A percentile compares a stretch with the other conserved stretches of the same genome.
Evolutionary conservation across 192 early-diverging fungal genomes (phyloP).

Genomic region (Podila epicladia): DNA sequence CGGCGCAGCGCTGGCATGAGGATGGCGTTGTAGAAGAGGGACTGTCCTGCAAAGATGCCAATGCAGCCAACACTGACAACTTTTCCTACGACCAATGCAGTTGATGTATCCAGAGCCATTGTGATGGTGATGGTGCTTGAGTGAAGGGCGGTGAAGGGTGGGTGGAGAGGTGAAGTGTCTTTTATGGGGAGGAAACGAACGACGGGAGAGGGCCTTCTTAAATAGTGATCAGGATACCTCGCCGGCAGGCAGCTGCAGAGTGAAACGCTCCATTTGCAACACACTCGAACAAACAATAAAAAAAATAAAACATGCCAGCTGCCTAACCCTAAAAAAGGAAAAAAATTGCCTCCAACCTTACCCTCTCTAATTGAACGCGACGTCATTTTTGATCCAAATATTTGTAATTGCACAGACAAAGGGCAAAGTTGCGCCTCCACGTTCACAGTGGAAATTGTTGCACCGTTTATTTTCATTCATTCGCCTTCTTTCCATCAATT

Average conservation of each 20-base stretch:
- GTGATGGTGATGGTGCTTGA: not conserved
- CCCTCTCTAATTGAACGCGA: not conserved
- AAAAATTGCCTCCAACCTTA: not conserved
- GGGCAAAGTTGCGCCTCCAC: not conserved
- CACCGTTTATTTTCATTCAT: too few species aligned
- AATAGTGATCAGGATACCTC: not conserved
- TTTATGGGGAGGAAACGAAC: not conserved
- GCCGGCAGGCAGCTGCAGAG: not conserved
- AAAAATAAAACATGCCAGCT: too few species aligned
- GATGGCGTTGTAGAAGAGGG: slow-evolving; percentile 20
- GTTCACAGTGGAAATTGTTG: too few species aligned
- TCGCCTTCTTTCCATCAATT: not conserved
- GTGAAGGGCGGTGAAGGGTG: not conserved
- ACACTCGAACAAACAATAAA: too few species aligned
- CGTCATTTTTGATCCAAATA: not conserved
- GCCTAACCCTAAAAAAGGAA: not conserved
- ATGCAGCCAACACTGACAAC: slow-evolving; percentile 22
- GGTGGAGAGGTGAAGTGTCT: not conserved
- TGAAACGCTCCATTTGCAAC: too few species aligned
- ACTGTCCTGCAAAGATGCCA: slow-evolving; percentile 25
- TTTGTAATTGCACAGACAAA: not conserved
- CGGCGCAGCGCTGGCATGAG: slow-evolving; percentile 25
- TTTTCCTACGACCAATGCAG: not conserved
- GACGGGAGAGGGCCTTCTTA: not conserved
- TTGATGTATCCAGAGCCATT: not conserved